Base-by-base conservation (phyloP, 768 basidiomycete genomes). In the Kwoniella europaea region DNA sequence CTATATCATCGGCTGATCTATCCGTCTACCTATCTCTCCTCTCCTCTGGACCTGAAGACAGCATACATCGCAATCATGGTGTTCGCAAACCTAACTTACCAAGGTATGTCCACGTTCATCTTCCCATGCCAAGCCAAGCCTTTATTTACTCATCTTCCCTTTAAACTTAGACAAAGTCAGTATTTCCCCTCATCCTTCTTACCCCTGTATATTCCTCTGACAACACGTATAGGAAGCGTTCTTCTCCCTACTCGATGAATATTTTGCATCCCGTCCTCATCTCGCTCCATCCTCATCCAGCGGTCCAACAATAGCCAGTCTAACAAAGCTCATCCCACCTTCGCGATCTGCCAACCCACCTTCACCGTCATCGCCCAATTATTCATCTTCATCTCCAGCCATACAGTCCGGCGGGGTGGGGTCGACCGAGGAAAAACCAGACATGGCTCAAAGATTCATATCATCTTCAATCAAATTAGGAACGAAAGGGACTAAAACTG, bases 211-310 rank as follows among this genome's bases (percentile, higher is more conserved):
- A 13, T 41, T 44, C 7, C 16, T 63, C 44, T 29, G 20, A 10
- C 27, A 2, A 15, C 44, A 15, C 15, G 27, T 12, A 20, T 56
- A 79, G 77, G 65, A 79, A 76, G 79, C 77, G 1, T 80, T 80
- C 74, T 80, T 80, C 65, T 72, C 74, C 62, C 79, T 81, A 18
- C 68, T 81, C 0, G 79, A 81, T 50, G 79, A 81, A 60, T 81
- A 81, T 68, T 81, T 81, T 50, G 78, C 65, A 27, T 79, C 77
- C 22, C 71, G 79, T 18, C 78, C 79, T 9, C 76, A 81, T 35
- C 71, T 76, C 43, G 63, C 63, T 27, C 15, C 41, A 13, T 41
- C 54, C 16, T 15, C 50, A 43, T 54, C 63, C 27, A 62, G 22
- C n/a, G 52, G 60, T 7, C 54, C 71, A 9, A 66, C 74, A 16